Evolutionary conservation across 2,329 filamentous ascomycete species (phyloP), one percentile per base, ranked within the genome.

Genomic region (Penicillium sp.): DNA sequence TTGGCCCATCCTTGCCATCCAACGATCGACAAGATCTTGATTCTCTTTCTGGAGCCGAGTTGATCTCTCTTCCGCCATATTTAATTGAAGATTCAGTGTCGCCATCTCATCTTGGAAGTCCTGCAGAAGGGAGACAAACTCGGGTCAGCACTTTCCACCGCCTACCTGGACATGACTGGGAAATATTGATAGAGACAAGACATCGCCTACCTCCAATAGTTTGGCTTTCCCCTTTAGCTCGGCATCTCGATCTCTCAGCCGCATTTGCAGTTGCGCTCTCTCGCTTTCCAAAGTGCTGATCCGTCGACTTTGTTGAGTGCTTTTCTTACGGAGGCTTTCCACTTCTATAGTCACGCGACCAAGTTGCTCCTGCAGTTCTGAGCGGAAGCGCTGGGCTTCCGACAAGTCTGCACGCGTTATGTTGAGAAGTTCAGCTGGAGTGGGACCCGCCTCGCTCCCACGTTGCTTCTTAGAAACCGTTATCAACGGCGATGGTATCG

Each of bases 21-120:
- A 97, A 50, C 94, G 82, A 70, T 92, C 88, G 49, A 97, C 86
- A 51, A 99, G 80, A 62, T 96, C 89, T 68, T 90, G 87, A 69
- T 97, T 97, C 71, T 97, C 94, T 55, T 81, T 82, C 68, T 86
- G 84, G 58, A 96, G 77, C 72, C 85, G 87, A 68, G 88, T 85
- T 27, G 83, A 81, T 67, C 86, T 85, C 70, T 92, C 84, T 71
- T 95, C 92, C 3, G 88, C 87, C 79, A 97, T 84, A 63, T 94
- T 92, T 41, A 97, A 80, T 73, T 97, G 89, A 61, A 97, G 79
- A 62, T 92, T 92, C 44, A 97, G 76, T 1, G 90, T 88, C 47
- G 96, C 87, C 74, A 96, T 87, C 73, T 99, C 94, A 73, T 97
- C 92, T 75, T 97, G 93, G 49, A 96, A 87, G 66, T 93, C 84